These are phyloP conservation scores for Carpinus fangiana DNA, from an alignment of 306 rosid species.

Conservation along the genomic window DNA sequence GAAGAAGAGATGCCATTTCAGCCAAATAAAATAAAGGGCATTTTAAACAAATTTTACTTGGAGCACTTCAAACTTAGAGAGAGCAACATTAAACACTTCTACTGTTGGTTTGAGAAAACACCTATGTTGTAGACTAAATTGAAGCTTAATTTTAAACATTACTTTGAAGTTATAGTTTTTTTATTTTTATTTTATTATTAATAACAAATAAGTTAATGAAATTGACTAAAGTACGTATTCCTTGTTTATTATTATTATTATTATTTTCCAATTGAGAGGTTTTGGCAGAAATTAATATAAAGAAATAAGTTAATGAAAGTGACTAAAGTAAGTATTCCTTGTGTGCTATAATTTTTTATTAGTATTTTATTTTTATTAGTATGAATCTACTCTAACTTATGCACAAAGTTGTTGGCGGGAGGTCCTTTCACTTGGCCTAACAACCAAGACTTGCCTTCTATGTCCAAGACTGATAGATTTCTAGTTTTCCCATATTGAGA, in stretches of 20 bases:
- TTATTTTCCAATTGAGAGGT: not conserved
- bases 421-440: too few relatives aligned
- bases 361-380: not conserved
- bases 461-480: too few relatives aligned
- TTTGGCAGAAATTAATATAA: not conserved
- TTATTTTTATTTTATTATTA: not conserved
- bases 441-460: too few relatives aligned
- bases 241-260: too few relatives aligned
- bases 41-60: constrained; percentile 6
- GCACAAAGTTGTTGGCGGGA: not conserved
- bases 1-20: not conserved
- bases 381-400: not conserved
- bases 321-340: not conserved
- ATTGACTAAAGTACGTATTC: too few relatives aligned
- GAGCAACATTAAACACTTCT: not conserved
- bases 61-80: not conserved
- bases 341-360: not conserved
- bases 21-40: constrained; percentile 7
- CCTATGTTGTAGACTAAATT: not conserved
- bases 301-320: not conserved
- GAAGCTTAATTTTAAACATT: not conserved
- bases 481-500: too few relatives aligned
- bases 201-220: too few relatives aligned
- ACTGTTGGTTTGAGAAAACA: not conserved
- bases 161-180: not conserved